Conservation (phyloP, 768 basidiomycete species). For the Hypholoma fasciculare region DNA sequence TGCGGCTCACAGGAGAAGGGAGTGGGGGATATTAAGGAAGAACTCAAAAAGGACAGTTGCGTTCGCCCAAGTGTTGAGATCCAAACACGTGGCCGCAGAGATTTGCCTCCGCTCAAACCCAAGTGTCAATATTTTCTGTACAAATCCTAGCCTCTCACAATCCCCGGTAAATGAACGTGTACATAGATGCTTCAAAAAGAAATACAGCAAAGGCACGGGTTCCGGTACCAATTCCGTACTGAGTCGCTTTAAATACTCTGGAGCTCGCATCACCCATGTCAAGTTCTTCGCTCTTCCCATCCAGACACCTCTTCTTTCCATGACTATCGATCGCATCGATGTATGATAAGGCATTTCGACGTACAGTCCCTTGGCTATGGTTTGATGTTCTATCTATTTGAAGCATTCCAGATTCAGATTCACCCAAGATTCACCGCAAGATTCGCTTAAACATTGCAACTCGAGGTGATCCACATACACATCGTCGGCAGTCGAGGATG, state of each 20-base stretch:
- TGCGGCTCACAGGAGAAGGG: constrained; percentile 11
- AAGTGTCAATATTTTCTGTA: background rate
- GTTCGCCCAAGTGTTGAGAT: constrained; percentile 11
- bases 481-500: background rate
- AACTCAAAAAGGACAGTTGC: constrained; percentile 4
- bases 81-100: constrained; percentile 29
- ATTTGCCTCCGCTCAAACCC: constrained; percentile 31
- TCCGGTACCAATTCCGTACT: background rate
- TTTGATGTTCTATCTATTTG: background rate
- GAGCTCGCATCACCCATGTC: background rate
- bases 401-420: background rate
- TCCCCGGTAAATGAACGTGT: constrained; percentile 5
- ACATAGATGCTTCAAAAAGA: background rate
- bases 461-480: background rate
- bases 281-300: background rate
- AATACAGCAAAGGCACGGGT: background rate
- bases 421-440: background rate
- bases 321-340: constrained; percentile 10
- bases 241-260: background rate
- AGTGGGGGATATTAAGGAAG: constrained; percentile 17
- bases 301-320: background rate
- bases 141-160: constrained; percentile 5
- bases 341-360: constrained; percentile 4
- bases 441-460: background rate
- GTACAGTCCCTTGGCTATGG: background rate